Conservation (phyloP, 106 monocot species). For the Acorus calamus region DNA sequence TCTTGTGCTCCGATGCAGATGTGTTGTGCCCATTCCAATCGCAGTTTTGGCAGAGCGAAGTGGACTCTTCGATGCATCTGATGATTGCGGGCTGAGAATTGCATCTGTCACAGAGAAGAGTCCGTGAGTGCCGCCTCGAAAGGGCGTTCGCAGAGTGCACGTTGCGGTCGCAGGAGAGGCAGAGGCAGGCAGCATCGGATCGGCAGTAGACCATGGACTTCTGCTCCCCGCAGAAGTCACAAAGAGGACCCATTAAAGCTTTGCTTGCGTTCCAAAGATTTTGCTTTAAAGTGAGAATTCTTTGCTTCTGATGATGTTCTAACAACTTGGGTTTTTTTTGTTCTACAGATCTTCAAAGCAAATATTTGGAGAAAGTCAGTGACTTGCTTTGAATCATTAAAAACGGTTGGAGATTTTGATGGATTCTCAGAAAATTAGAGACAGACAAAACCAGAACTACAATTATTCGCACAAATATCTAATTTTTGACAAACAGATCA, state of each 20-base stretch:
- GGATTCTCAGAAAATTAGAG: too few species aligned
- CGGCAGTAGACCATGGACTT: slow-evolving; percentile 73
- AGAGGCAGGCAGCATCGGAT: slow-evolving; percentile 81
- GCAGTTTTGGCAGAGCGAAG: slow-evolving; percentile 76
- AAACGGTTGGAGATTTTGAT: too few species aligned
- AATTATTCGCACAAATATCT: too few species aligned
- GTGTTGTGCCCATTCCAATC: slow-evolving; percentile 52
- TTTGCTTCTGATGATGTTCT: neutral
- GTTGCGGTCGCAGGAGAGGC: slow-evolving; percentile 83
- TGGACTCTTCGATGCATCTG: slow-evolving; percentile 55
- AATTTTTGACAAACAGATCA: too few species aligned
- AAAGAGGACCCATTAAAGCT: slow-evolving; percentile 50
- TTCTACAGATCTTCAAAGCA: too few species aligned
- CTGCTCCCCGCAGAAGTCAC: slow-evolving; percentile 82
- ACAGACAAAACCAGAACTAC: too few species aligned
- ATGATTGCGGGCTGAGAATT: slow-evolving; percentile 52
- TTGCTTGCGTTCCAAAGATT: neutral
- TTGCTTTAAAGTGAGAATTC: neutral
- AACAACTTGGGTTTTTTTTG: too few species aligned
- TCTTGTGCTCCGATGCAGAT: slow-evolving; percentile 44
- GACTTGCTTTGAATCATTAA: too few species aligned
- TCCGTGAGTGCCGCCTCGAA: slow-evolving; percentile 67
- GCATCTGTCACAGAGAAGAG: slow-evolving; percentile 74
- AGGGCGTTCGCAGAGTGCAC: slow-evolving; percentile 91
- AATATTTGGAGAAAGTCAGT: too few species aligned